Evolutionary conservation across 1,139 yeast genomes (phyloP).

Genomic region (Diutina pseudorugosa): DNA sequence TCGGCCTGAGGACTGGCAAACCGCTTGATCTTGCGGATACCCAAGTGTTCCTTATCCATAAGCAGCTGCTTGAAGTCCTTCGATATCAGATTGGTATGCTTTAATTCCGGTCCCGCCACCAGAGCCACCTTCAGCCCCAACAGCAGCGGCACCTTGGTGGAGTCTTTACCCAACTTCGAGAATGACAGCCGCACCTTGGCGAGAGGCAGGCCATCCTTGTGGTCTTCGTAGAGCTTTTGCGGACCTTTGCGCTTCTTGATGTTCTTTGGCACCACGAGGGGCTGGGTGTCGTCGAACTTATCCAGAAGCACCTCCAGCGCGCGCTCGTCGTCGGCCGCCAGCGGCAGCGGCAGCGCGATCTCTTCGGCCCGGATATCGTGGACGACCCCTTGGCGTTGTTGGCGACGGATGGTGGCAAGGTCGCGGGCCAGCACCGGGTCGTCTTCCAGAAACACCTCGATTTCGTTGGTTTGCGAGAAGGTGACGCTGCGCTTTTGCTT

Average conservation of each 20-base stretch:
- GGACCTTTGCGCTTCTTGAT: slow-evolving; percentile 17
- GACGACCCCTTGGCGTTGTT: slow-evolving; percentile 12
- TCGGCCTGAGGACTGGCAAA: background rate
- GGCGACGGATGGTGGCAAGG: slow-evolving; percentile 1
- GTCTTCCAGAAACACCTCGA: background rate
- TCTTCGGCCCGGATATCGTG: slow-evolving; percentile 13
- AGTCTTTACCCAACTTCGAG: background rate
- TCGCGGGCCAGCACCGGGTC: slow-evolving; percentile 1
- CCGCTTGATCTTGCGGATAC: slow-evolving; percentile 3
- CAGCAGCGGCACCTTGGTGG: background rate
- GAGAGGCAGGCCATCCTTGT: background rate
- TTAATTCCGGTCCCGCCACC: background rate
- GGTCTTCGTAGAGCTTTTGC: background rate
- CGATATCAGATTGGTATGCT: background rate
- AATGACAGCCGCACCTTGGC: background rate
- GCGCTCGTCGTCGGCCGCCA: slow-evolving; percentile 5
- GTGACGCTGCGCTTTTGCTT: background rate
- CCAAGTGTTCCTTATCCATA: background rate
- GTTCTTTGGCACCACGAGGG: slow-evolving; percentile 24
- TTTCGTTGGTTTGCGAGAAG: background rate
- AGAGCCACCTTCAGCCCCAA: background rate
- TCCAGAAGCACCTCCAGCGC: slow-evolving; percentile 31
- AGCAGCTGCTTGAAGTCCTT: slow-evolving; percentile 3
- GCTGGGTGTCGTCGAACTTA: slow-evolving; percentile 24
- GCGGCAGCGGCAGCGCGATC: slow-evolving; percentile 4